These are phyloP conservation scores for Triticum turgidum DNA, from an alignment of 176 grass and related monocot genomes.

Conservation along the genomic window DNA sequence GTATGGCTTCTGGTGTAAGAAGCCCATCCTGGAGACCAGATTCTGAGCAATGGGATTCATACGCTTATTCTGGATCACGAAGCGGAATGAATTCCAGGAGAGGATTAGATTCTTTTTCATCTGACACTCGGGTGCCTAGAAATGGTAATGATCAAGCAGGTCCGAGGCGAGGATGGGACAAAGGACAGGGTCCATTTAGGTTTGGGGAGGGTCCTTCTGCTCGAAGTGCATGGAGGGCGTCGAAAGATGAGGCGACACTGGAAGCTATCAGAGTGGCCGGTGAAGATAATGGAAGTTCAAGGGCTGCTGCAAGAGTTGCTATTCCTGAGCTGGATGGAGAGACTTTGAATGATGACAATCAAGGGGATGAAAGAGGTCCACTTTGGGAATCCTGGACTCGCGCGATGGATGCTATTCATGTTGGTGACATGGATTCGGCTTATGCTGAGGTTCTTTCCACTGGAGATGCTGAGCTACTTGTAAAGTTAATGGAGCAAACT, in stretches of 20 bases:
- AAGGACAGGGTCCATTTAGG: constrained; percentile 72
- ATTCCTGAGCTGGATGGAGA: constrained; percentile 72
- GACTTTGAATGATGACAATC: constrained; percentile 66
- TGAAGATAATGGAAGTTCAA: constrained; percentile 85
- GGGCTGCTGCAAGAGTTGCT: constrained; percentile 44
- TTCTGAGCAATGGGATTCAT: constrained; percentile 78
- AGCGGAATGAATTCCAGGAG: constrained; percentile 58
- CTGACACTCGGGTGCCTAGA: constrained; percentile 51
- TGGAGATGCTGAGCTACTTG: constrained; percentile 78
- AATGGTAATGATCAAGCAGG: constrained; percentile 53
- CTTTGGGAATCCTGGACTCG: constrained; percentile 87
- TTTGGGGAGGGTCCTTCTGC: constrained; percentile 96
- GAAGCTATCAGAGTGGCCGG: constrained; percentile 95
- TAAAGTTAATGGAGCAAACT: constrained; percentile 97
- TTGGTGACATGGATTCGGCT: constrained; percentile 74
- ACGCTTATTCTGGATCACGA: constrained; percentile 58
- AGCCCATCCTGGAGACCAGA: constrained; percentile 77
- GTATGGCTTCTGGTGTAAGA: constrained; percentile 51
- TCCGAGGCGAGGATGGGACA: constrained; percentile 76
- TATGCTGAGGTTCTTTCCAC: constrained; percentile 84
- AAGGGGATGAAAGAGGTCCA: constrained; percentile 65
- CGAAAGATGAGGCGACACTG: constrained; percentile 94
- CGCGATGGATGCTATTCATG: constrained; percentile 82
- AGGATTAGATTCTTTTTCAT: constrained; percentile 62
- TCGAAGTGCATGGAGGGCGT: constrained; percentile 94